These are phyloP conservation scores for Paraphaeosphaeria minitans DNA, from an alignment of 2,329 filamentous ascomycete species.

Conservation along the genomic window DNA sequence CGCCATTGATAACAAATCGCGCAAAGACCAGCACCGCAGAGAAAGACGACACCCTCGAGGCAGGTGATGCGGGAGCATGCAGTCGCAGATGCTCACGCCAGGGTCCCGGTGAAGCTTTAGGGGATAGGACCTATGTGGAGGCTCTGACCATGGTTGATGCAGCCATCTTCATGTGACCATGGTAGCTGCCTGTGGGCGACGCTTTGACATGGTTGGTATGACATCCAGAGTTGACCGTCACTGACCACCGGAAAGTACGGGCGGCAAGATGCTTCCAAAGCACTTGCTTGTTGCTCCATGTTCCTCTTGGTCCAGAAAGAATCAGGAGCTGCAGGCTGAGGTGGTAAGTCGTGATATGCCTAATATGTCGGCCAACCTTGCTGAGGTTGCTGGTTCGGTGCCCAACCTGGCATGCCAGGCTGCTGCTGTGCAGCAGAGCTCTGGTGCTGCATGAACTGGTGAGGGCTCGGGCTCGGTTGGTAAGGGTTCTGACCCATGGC, in stretches of 20 bases:
- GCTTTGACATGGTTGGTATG: neutral
- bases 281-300: neutral
- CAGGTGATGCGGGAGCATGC: conserved; percentile 14
- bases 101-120: neutral
- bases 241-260: no score
- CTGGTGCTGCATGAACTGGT: conserved; percentile 53
- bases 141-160: neutral
- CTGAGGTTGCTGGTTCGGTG: conserved; percentile 50
- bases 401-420: conserved; percentile 59
- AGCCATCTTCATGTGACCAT: neutral
- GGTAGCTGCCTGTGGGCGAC: neutral
- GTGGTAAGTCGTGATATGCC: neutral
- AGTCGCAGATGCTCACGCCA: conserved; percentile 21
- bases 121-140: neutral
- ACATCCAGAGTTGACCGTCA: neutral
- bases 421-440: conserved; percentile 54
- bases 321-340: neutral
- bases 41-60: conserved; percentile 8
- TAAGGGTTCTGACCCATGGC: conserved; percentile 57
- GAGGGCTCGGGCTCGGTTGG: conserved; percentile 54
- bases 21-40: conserved; percentile 11
- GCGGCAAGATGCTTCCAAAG: neutral
- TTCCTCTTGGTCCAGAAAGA: neutral
- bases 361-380: conserved; percentile 48
- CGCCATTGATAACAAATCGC: conserved; percentile 10